A percentile compares a stretch with the other conserved stretches of the same genome.
These are phyloP conservation scores for Trifolium subterraneum DNA, from an alignment of 306 rosid species.

Conservation along the genomic window DNA sequence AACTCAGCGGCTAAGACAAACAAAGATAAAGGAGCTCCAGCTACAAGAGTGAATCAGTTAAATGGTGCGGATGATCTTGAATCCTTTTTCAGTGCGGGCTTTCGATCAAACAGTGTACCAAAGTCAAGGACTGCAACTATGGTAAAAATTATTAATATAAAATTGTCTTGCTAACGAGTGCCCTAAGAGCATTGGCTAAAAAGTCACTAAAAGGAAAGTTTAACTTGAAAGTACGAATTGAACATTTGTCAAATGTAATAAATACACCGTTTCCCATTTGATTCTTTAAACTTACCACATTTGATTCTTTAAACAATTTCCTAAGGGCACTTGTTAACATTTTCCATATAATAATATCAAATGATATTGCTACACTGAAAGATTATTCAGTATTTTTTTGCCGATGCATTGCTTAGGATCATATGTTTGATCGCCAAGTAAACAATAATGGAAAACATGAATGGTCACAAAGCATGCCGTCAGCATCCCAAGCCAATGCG, in stretches of 20 bases:
- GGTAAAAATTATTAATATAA: slow-evolving; percentile 54
- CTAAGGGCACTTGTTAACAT: neutral
- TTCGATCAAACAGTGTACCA: slow-evolving; percentile 82
- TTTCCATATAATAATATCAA: slow-evolving; percentile 3
- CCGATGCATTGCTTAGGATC: slow-evolving; percentile 60
- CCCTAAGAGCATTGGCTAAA: neutral
- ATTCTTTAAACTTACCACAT: neutral
- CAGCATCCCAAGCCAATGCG: slow-evolving; percentile 51
- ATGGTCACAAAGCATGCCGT: slow-evolving; percentile 55
- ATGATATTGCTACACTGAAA: slow-evolving; percentile 30
- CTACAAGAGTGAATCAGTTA: slow-evolving; percentile 42
- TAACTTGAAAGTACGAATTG: slow-evolving; percentile 6
- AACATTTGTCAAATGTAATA: neutral
- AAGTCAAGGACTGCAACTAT: slow-evolving; percentile 65
- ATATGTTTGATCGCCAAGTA: slow-evolving; percentile 50
- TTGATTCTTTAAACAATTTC: neutral
- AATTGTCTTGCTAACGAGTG: neutral
- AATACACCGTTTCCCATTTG: neutral
- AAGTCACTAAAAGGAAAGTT: neutral
- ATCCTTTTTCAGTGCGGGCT: slow-evolving; percentile 61
- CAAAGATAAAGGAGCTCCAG: slow-evolving; percentile 45
- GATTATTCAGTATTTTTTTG: slow-evolving; percentile 46
- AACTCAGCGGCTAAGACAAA: slow-evolving; percentile 47
- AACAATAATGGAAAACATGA: slow-evolving; percentile 55
- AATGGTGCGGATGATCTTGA: slow-evolving; percentile 67